A percentile compares a stretch with the other conserved stretches of the same genome.
phyloP scores from a whole-genome alignment of 2,329 filamentous ascomycete species.

The Penicillium decumbens region DNA sequence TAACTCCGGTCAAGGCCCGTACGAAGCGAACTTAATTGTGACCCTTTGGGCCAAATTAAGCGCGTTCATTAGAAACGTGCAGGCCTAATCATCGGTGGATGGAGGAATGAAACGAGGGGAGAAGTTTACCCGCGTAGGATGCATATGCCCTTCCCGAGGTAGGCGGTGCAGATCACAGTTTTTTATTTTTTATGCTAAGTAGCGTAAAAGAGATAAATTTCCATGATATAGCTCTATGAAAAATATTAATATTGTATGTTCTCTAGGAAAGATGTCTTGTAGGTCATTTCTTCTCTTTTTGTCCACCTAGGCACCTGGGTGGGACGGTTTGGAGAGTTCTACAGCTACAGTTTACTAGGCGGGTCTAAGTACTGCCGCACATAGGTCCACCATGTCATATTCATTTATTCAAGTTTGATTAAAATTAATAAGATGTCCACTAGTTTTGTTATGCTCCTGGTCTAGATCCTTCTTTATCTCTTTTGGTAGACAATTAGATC shows the following conservation, averaged over 20 bases:
- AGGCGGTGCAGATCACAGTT: constrained; percentile 7
- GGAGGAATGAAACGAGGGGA: constrained; percentile 9
- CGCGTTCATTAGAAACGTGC: constrained; percentile 19
- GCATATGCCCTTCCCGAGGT: constrained; percentile 2
- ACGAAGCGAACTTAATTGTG: constrained; percentile 5
- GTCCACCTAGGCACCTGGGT: too few species aligned
- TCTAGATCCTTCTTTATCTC: too few species aligned
- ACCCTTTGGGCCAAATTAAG: constrained; percentile 4
- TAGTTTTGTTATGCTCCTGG: too few species aligned
- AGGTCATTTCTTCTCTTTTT: neutral
- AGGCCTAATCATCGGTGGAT: constrained; percentile 16
- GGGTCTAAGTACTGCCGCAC: too few species aligned
- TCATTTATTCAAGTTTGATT: too few species aligned
- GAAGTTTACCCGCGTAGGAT: neutral
- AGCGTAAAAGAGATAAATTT: neutral
- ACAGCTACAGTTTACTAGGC: too few species aligned
- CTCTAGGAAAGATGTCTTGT: neutral
- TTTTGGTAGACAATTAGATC: too few species aligned
- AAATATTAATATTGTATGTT: neutral
- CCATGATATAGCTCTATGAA: neutral
- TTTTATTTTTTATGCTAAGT: neutral
- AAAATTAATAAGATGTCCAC: too few species aligned
- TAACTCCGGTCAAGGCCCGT: neutral
- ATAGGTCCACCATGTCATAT: too few species aligned
- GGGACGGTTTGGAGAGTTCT: too few species aligned